These are phyloP conservation scores for Sporormia fimetaria DNA, from an alignment of 495 filamentous ascomycete genomes.

Conservation along the genomic window DNA sequence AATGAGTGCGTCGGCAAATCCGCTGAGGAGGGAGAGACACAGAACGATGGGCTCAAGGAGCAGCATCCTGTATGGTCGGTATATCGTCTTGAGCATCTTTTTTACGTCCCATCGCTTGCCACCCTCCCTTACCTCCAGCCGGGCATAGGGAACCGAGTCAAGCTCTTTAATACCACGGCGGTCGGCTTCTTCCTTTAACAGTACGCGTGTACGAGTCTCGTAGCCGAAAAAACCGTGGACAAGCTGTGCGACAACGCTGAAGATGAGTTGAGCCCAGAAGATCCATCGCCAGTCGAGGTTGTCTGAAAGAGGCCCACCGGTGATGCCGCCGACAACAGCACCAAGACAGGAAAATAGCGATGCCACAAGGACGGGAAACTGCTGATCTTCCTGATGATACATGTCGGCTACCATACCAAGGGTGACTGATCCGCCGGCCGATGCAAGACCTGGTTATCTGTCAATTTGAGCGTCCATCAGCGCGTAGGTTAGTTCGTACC, in stretches of 20 bases:
- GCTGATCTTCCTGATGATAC: conserved; percentile 60
- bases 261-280: conserved; percentile 39
- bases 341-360: conserved; percentile 48
- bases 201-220: conserved; percentile 45
- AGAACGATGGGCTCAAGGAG: conserved; percentile 65
- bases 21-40: conserved; percentile 58
- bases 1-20: conserved; percentile 73
- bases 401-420: conserved; percentile 75
- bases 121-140: no score
- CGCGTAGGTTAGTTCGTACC: no score
- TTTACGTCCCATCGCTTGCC: no score
- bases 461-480: no score
- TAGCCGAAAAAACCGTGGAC: conserved; percentile 43
- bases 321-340: conserved; percentile 62
- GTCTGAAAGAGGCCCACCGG: conserved; percentile 65
- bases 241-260: conserved; percentile 44
- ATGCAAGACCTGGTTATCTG: no score
- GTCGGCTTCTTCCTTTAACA: conserved; percentile 49
- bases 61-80: conserved; percentile 68
- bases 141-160: no score
- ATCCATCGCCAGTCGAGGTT: conserved; percentile 61
- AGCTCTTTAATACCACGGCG: conserved; percentile 37
- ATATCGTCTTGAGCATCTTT: conserved; percentile 46
- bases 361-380: conserved; percentile 39
- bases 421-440: conserved; percentile 68